Base-by-base conservation (phyloP, 179 eudicot species). In the Spinacia oleracea region DNA sequence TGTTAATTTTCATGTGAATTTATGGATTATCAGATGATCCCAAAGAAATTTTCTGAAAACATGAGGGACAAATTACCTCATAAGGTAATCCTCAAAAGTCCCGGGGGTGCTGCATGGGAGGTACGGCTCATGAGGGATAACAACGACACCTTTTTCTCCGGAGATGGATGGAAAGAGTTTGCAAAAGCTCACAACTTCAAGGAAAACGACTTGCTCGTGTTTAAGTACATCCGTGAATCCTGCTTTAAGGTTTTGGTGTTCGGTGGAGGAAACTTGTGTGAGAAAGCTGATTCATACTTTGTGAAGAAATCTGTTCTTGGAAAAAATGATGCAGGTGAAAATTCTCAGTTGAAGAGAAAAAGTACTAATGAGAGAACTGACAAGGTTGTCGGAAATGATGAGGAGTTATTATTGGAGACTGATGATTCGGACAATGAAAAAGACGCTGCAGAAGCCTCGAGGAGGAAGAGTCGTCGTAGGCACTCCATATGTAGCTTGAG, bases 121-220 rank as follows among this genome's bases (percentile, higher is more conserved):
- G 79, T 80, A 42, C 35, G 45, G 32, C 69, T 80, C 58, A 60
- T 38, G 16, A 55, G 70, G 62, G 35, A 63, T 67, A 67, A 74
- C 12, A 31, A 80, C 34, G 38, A 35, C 5, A 23, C 18, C 70
- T 59, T 80, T 46, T 42, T n/a, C 56, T 68, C 66, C 40, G 34
- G 56, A 74, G 75, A 74, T 8, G 82, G 78, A 23, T 80, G 79
- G 82, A 74, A 67, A 67, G 78, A 67, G 38, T 80, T 74, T 75
- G 70, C 68, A 14, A 68, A 56, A 67, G 78, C 82, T 18, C 75
- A 80, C 34, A 51, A 31, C 6, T 55, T 80, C 0, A 75, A 67
- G 40, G 79, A 80, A 34, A 75, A 74, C 0, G 82, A 75, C 62
- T 29, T 80, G 34, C 79, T 80, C 7, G 23, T 80, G 50, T 80